Evolutionary conservation across 164 flowering plant genomes (phyloP).

Genomic region (Vitis labrusca): DNA sequence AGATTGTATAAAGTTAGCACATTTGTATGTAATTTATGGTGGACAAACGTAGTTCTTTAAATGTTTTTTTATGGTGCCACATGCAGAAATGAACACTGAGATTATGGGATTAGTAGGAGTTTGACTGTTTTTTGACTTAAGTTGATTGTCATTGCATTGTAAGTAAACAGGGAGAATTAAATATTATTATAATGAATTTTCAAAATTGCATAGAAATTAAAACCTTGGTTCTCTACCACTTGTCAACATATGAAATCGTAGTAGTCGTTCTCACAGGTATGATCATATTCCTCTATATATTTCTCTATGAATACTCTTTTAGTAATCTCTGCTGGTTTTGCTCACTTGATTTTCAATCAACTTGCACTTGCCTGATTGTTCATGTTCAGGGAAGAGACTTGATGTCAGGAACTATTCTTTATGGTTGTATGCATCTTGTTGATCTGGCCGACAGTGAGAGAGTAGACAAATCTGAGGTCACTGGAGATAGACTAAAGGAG

Average conservation of each 20-base stretch:
- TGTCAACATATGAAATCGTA: slow-evolving; percentile 40
- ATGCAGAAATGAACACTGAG: too few species aligned
- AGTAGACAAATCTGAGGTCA: slow-evolving; percentile 83
- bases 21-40: too few species aligned
- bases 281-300: not conserved
- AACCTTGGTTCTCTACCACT: too few species aligned
- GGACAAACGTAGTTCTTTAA: too few species aligned
- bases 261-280: slow-evolving; percentile 99
- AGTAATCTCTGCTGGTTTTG: not conserved
- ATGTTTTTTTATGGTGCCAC: too few species aligned
- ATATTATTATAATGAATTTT: not conserved
- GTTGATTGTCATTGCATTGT: too few species aligned
- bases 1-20: too few species aligned
- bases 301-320: not conserved
- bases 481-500: slow-evolving; percentile 91
- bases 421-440: slow-evolving; percentile 88
- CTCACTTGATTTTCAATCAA: slow-evolving; percentile 7
- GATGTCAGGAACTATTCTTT: slow-evolving; percentile 60
- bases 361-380: slow-evolving; percentile 78
- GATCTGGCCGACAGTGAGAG: slow-evolving; percentile 95
- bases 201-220: not conserved
- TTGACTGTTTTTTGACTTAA: too few species aligned
- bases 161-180: too few species aligned
- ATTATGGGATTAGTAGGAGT: too few species aligned
- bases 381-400: slow-evolving; percentile 86